Base-by-base conservation (phyloP, 2,329 filamentous ascomycete genomes). In the Zymoseptoria crescenta region DNA sequence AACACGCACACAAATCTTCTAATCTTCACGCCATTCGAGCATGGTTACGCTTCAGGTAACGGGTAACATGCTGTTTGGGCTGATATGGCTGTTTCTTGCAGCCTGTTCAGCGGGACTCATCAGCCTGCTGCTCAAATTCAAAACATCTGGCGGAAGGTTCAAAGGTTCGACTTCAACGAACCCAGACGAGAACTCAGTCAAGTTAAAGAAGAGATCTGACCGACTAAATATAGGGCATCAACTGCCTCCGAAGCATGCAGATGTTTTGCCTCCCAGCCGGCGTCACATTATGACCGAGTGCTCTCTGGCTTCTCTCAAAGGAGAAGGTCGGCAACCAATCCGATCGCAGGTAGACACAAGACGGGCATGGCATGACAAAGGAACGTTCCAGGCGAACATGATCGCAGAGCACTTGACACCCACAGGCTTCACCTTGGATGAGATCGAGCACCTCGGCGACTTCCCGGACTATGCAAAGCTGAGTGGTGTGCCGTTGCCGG, bases 401-500 rank as follows among this genome's bases (percentile, higher is more conserved):
- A 53, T 64, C 45, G 30, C 54, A 3, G 57, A 67, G n/a, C 62
- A 67, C 54, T 53, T 61, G 41, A 85, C 84, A 1, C 83, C 83
- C 1, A 90, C 83, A 49, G 88, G 87, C 1, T 87, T 92, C 67
- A 87, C 87, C 0, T 78, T 86, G 0, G 79, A 80, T 1, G 89
- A 95, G 58, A 80, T 95, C 62, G 81, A 81, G 57, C 80, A 80
- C 0, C 75, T 95, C 1, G 89, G 89, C 0, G 80, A 88, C 64
- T 95, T 95, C 59, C 89, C 90, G 0, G 85, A 93, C 69, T 95
- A 95, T 71, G 83, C 89, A 5, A 75, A 79, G 1, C 75, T 96
- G 9, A 89, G 86, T 54, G 90, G 87, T 5, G 86, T 95, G 4
- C 87, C 88, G 1, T 74, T 87, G 52, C 91, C 91, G 0, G 64